These are phyloP conservation scores for Puccinia brachypodii DNA, from an alignment of 1,284 basidiomycete species.

Conservation along the genomic window DNA sequence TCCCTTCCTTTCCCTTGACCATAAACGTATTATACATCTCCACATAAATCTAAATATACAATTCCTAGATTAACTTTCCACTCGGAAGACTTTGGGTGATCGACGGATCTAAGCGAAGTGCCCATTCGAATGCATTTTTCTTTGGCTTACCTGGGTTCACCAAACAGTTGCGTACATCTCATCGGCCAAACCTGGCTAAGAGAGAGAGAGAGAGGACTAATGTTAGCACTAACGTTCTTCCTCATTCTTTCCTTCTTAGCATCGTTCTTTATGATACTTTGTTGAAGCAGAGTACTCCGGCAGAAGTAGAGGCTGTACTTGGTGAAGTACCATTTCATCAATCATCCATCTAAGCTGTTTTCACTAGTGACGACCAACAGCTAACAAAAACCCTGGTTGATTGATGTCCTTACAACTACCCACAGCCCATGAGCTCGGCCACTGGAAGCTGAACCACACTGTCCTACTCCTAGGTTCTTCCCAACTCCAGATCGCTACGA, in stretches of 20 bases:
- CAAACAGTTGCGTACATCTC: constrained; percentile 9
- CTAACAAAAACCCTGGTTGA: not conserved
- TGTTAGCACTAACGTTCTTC: constrained; percentile 51
- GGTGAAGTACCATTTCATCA: constrained; percentile 49
- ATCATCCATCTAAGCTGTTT: not conserved
- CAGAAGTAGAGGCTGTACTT: constrained; percentile 82
- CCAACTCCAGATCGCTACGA: constrained; percentile 81
- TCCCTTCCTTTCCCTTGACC: not conserved
- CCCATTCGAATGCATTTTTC: constrained; percentile 79
- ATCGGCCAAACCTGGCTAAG: constrained; percentile 38
- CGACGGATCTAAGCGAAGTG: constrained; percentile 90
- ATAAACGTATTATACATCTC: not conserved
- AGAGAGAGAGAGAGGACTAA: constrained; percentile 70
- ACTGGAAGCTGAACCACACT: constrained; percentile 86
- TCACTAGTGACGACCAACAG: too few relatives aligned
- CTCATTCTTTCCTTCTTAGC: constrained; percentile 58
- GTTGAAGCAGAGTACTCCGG: constrained; percentile 80
- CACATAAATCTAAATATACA: too few relatives aligned
- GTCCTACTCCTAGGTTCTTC: constrained; percentile 81
- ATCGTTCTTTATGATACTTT: constrained; percentile 98
- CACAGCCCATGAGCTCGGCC: constrained; percentile 83
- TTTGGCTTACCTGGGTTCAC: constrained; percentile 49
- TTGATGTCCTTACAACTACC: constrained; percentile 51
- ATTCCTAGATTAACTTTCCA: constrained; percentile 78
- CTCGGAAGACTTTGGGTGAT: constrained; percentile 87